These are phyloP conservation scores for Arthrobotrys conoides DNA, from an alignment of 2,329 filamentous ascomycete genomes.

Conservation along the genomic window DNA sequence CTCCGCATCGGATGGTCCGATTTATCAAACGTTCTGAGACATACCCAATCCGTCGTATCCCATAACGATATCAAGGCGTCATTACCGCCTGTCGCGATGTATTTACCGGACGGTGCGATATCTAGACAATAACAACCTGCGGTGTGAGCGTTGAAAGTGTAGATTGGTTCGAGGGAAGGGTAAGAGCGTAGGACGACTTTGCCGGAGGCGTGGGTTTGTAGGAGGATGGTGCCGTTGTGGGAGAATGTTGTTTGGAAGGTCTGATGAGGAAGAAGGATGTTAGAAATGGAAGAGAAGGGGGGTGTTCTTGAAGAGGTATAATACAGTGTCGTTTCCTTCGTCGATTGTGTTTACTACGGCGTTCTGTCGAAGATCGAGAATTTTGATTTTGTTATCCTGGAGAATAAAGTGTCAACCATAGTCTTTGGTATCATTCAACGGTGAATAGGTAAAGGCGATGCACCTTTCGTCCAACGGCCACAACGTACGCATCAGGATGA, in stretches of 20 bases:
- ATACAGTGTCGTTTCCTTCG: conserved; percentile 60
- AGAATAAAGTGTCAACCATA: conserved; percentile 26
- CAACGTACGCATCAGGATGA: conserved; percentile 70
- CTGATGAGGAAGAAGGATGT: conserved; percentile 66
- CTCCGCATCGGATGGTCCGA: conserved; percentile 70
- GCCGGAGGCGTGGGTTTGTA: conserved; percentile 70
- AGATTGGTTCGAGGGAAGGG: conserved; percentile 65
- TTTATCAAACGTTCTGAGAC: conserved; percentile 69
- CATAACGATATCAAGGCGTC: conserved; percentile 71
- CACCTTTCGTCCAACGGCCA: conserved; percentile 71
- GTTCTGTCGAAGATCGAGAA: conserved; percentile 63
- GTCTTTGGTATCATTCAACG: not conserved
- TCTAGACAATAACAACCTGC: conserved; percentile 69
- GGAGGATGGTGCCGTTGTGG: conserved; percentile 70
- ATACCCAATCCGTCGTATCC: conserved; percentile 72
- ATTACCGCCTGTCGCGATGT: conserved; percentile 71
- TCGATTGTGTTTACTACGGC: conserved; percentile 63
- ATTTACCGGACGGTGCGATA: conserved; percentile 70
- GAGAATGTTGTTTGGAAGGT: conserved; percentile 72
- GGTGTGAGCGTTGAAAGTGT: conserved; percentile 70
- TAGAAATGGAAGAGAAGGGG: not conserved
- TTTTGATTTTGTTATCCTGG: conserved; percentile 65
- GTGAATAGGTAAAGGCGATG: conserved; percentile 51
- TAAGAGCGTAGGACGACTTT: conserved; percentile 69
- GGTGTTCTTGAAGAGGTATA: not conserved